Base-by-base conservation (phyloP, 352 stramenopile species). In the Globisporangium lucens region DNA sequence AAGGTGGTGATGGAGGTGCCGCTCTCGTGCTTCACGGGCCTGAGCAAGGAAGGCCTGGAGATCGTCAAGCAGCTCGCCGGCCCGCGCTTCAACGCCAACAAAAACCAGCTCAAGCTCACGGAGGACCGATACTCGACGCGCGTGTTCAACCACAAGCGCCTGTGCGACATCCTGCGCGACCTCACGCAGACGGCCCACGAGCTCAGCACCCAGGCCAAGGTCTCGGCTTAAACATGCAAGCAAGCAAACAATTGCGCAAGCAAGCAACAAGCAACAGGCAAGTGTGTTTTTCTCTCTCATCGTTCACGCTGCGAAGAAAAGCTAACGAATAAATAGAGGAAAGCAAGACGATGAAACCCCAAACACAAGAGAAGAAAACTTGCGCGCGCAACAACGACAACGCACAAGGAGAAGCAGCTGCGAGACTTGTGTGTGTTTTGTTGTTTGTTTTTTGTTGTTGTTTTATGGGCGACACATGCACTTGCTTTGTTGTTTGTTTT, bases 61-160 rank as follows among this genome's bases (percentile, higher is more conserved):
- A 65, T 90, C 36, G 81, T 94, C 24, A 78, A 77, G 53, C 78
- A 94, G 75, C 80, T 94, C 63, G 80, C 79, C 1, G 84, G 86
- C 3, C 83, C 86, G 35, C 86, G 86, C 61, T 92, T 90, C 79
- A 78, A 92, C 63, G 74, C 79, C 66, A 89, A 90, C 80, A 91
- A 91, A 76, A 79, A 89, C 63, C 69, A 77, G 62, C 74, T 94
- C 72, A 94, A 94, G 75, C 77, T 94, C 63, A 77, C 82, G 41
- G 86, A 94, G 69, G 86, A 94, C 75, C 82, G 83, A 52, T 92
- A 92, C 79, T 71, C 75, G 36, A 89, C 75, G 66, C 86, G 86
- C 61, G 84, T 94, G 67, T 79, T 81, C 75, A 94, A 94, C 79
- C 86, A 94, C 81, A 92, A 94, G 79, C 82, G 86, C 15, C 78